These are phyloP conservation scores for Xylariaceae sp. DNA, from an alignment of 2,329 filamentous ascomycete genomes.

Conservation along the genomic window DNA sequence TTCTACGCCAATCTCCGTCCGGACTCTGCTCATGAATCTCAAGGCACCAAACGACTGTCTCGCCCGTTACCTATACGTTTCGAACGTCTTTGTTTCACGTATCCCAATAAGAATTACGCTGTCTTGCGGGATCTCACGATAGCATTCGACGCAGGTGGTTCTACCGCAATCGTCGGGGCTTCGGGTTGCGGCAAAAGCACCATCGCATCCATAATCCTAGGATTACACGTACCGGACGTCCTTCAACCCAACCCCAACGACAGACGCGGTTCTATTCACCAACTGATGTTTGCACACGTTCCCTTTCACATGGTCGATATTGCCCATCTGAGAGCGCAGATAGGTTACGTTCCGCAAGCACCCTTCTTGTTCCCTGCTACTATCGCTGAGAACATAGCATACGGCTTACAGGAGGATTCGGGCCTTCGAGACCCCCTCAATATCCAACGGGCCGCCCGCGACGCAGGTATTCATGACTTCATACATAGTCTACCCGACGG, in stretches of 20 bases:
- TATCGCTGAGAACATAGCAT: slow-evolving; percentile 75
- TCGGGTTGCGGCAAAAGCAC: slow-evolving; percentile 94
- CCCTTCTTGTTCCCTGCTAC: slow-evolving; percentile 74
- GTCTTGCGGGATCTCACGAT: slow-evolving; percentile 65
- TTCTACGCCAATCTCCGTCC: slow-evolving; percentile 58
- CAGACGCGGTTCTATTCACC: slow-evolving; percentile 16
- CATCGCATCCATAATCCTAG: slow-evolving; percentile 66
- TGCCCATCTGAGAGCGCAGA: slow-evolving; percentile 51
- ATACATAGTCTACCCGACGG: slow-evolving; percentile 64
- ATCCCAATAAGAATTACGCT: slow-evolving; percentile 48
- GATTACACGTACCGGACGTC: slow-evolving; percentile 54
- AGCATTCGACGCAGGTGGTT: slow-evolving; percentile 55
- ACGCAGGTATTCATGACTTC: slow-evolving; percentile 70
- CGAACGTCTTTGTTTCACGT: slow-evolving; percentile 62
- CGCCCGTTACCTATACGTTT: slow-evolving; percentile 46
- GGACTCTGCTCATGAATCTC: slow-evolving; percentile 52
- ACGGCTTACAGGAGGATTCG: slow-evolving; percentile 60
- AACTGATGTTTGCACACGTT: slow-evolving; percentile 54
- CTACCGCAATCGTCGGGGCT: slow-evolving; percentile 71
- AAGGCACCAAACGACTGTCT: slow-evolving; percentile 35
- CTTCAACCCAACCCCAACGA: neutral
- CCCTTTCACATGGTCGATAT: slow-evolving; percentile 57
- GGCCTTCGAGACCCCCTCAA: slow-evolving; percentile 41
- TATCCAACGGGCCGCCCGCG: slow-evolving; percentile 48
- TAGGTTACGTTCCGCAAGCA: slow-evolving; percentile 64